Evolutionary conservation across 345 rosid genomes (phyloP).

Genomic region (Brassica napus): Da-Ae NC_063436.1:33236501-33237000

Average conservation of each 20-base stretch:
- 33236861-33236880: conserved; percentile 74
- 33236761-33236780: conserved; percentile 84
- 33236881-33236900: conserved; percentile 97
- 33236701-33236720: conserved; percentile 77
- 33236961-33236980: not conserved
- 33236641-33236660: conserved; percentile 88
- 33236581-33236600: conserved; percentile 74
- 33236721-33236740: conserved; percentile 81
- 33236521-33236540: conserved; percentile 81
- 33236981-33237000: not conserved
- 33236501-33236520: conserved; percentile 87
- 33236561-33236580: conserved; percentile 86
- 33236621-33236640: conserved; percentile 86
- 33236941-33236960: conserved; percentile 3
- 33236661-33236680: conserved; percentile 85
- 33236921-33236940: conserved; percentile 54
- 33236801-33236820: not conserved
- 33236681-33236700: conserved; percentile 82
- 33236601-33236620: conserved; percentile 91
- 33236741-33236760: conserved; percentile 89
- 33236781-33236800: not conserved
- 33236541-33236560: conserved; percentile 85
- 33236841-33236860: not conserved
- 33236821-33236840: not conserved
- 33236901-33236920: conserved; percentile 99